Evolutionary conservation across 441 rosid species (phyloP), one percentile per base, ranked within the genome.

Genomic region (Bruguiera hainesii): DNA sequence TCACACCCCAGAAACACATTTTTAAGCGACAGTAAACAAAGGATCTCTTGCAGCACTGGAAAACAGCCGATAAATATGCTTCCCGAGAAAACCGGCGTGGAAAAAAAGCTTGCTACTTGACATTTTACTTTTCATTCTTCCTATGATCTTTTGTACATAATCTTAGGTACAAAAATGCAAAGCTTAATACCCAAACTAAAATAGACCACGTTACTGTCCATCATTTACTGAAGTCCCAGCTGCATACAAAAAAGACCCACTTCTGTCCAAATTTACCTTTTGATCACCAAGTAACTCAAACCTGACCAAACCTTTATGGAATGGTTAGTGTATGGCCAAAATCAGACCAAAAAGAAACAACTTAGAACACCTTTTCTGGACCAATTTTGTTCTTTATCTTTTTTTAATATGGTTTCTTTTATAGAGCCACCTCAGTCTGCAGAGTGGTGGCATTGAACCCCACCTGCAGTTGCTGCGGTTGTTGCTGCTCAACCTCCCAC

Each of bases 401-500:
- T 28, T 5, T 65, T 65, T 61, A 2, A 5, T 35, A 66, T 65
- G 70, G 68, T 28, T 64, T 62, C 78, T 71, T 79, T 68, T 78
- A 90, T 52, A 83, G 89, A 73, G 88, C 84, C 30, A 93, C 70
- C 81, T 90, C 75, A 57, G 96, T 72, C 79, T 77, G 84, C 79
- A 87, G 72, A 65, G 83, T 62, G 60, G 86, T 65, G 56, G 88
- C 73, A 78, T 74, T 83, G 68, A 88, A 78, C 74, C 73, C 93
- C 73, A 77, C 85, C 83, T 81, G 85, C 50, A 76, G 81, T 58
- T 78, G 79, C 67, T 73, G 75, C 56, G 72, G 81, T 64, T 61
- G 70, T 53, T 79, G 81, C 72, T 75, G 77, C 75, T 89, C 96
- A 56, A 78, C 75, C 72, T 93, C 97, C 98, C 93, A 93, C 61